These are phyloP conservation scores for Polygonum aviculare DNA, from an alignment of 148 eudicot species.

Conservation along the genomic window DNA sequence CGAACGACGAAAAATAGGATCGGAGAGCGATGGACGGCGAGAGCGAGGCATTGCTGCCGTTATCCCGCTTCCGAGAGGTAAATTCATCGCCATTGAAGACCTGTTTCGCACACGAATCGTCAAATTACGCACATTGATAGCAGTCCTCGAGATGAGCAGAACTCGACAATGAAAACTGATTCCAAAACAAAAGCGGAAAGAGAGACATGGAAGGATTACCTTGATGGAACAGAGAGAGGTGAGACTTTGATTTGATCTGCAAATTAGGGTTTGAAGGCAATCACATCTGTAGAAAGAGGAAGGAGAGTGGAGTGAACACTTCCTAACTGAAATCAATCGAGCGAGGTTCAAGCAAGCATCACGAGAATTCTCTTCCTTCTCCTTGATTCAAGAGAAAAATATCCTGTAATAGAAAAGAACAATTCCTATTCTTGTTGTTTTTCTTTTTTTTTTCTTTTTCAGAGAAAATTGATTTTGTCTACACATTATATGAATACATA, in stretches of 20 bases:
- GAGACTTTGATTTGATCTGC: background rate
- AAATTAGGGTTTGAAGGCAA: background rate
- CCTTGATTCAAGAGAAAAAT: background rate
- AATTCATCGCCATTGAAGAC: slow-evolving; percentile 3
- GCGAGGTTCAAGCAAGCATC: background rate
- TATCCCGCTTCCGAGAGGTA: slow-evolving; percentile 8
- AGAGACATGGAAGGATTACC: background rate
- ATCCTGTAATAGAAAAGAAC: background rate
- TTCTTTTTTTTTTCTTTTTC: background rate
- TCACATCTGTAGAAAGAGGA: background rate
- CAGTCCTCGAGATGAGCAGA: background rate
- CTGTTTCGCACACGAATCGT: background rate
- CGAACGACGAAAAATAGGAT: background rate
- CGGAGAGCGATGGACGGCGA: background rate
- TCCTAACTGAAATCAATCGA: background rate
- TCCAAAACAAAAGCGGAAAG: background rate
- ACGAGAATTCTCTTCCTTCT: slow-evolving; percentile 2
- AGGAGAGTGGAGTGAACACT: background rate
- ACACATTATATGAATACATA: too few species aligned
- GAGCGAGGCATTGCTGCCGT: background rate
- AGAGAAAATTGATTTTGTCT: background rate
- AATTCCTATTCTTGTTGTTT: background rate
- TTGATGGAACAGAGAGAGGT: background rate
- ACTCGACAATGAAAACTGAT: background rate
- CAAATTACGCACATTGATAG: background rate